Evolutionary conservation across 192 early-diverging fungal species (phyloP), one percentile per base, ranked within the genome.

Genomic region (Coemansia sp.): DNA sequence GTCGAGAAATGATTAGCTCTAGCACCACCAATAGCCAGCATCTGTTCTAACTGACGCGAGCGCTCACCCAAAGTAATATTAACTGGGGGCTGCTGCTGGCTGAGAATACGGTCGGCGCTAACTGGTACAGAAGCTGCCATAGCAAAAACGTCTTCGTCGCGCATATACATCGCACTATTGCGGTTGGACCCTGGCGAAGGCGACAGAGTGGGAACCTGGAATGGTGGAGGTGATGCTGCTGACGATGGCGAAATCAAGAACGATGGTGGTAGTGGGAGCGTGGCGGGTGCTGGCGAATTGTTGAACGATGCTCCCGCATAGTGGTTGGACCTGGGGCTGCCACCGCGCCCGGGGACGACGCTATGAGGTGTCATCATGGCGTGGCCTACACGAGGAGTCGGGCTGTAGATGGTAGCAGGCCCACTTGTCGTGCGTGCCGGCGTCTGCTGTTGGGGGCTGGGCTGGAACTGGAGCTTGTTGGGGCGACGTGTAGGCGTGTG

Each of bases 261-360:
- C 38, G 65, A 69, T n/a, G 75, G 74, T 38, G 80, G 80, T 59
- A 77, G 68, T 0, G 80, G 80, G 52, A 82, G 72, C 33, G 68
- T 77, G 63, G 55, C 77, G 26, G 80, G 67, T 0, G 75, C 75
- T 0, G 80, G 80, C 62, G 80, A 82, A 64, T 82, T 82, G 80
- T 76, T 77, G 68, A 82, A 82, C 52, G 75, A 77, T 30, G 75
- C 75, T 6, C 80, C 80, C 0, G 80, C 80, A 38, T 82, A 82
- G 66, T 82, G 80, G 35, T 60, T 71, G 9, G 55, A 68, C 69
- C 49, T 74, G 58, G 77, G 72, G 58, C 72, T 79, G 55, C 72
- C 62, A 40, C 67, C 58, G 14, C 52, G 67, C 4, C 55, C 55
- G 4, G 55, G 55, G 35, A 49, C 21, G 6, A 42, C 37, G 21